A percentile compares a stretch with the other conserved stretches of the same genome.
These are phyloP conservation scores for Microdochium paspali DNA, from an alignment of 2,329 filamentous ascomycete species.

Conservation along the genomic window DNA sequence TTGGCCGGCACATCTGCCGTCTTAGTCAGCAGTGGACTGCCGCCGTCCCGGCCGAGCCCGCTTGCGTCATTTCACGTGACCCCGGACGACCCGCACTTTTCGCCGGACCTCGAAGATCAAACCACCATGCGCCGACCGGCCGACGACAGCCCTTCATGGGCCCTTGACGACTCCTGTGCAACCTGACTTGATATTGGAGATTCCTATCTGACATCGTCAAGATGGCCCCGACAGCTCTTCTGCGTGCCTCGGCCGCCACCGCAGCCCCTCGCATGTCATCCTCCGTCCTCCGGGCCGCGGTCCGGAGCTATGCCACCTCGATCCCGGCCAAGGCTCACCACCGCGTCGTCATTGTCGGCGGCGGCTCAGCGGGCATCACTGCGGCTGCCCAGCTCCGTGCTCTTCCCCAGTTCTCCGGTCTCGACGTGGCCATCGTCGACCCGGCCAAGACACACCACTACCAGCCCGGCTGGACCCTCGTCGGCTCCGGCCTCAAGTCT, in stretches of 20 bases:
- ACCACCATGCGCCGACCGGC: not conserved
- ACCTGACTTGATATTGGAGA: no score
- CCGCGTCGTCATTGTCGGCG: conserved; percentile 58
- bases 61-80: conserved; percentile 11
- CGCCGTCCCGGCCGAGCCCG: not conserved
- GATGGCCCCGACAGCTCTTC: conserved; percentile 6
- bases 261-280: conserved; percentile 6
- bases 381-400: conserved; percentile 58
- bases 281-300: conserved; percentile 2
- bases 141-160: no score
- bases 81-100: not conserved
- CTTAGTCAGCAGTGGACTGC: not conserved
- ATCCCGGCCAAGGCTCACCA: conserved; percentile 32
- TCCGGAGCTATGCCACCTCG: conserved; percentile 15
- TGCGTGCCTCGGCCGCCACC: conserved; percentile 9
- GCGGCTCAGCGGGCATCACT: conserved; percentile 54
- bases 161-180: no score
- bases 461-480: conserved; percentile 27
- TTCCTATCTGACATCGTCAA: not conserved
- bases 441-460: conserved; percentile 24
- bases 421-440: conserved; percentile 25
- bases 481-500: conserved; percentile 22
- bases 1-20: no score
- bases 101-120: not conserved
- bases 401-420: conserved; percentile 14